Evolutionary conservation across 192 early-diverging fungal genomes (phyloP).

Genomic region (Coemansia erecta): DNA sequence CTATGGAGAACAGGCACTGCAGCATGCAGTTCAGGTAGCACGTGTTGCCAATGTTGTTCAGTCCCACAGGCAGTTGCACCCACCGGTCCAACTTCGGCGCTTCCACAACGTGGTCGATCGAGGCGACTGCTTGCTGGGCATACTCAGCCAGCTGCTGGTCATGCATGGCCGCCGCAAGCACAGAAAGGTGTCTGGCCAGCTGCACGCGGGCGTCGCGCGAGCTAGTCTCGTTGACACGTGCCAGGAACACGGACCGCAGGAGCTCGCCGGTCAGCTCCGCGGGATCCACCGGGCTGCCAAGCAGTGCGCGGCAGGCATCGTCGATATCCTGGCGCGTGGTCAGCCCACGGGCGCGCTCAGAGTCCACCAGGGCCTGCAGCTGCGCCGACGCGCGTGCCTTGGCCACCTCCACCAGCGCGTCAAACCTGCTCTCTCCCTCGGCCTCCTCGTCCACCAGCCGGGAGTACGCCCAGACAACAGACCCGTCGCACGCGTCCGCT

Average conservation of each 20-base stretch:
- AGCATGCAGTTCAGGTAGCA: conserved; percentile 88
- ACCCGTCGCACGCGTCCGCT: conserved; percentile 46
- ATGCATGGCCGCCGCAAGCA: conserved; percentile 24
- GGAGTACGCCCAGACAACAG: conserved; percentile 57
- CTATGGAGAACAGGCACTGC: conserved; percentile 70
- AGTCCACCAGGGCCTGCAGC: conserved; percentile 51
- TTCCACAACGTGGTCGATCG: conserved; percentile 1
- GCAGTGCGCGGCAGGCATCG: conserved; percentile 46
- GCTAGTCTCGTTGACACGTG: conserved; percentile 16
- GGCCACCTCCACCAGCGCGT: conserved; percentile 43
- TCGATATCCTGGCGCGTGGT: conserved; percentile 44
- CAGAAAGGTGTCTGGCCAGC: conserved; percentile 24
- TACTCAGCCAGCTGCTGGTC: conserved; percentile 23
- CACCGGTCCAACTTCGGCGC: conserved; percentile 27
- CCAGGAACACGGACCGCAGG: conserved; percentile 35
- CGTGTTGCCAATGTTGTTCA: conserved; percentile 82
- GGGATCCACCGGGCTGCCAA: conserved; percentile 42
- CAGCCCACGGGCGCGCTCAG: conserved; percentile 56
- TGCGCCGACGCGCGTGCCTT: conserved; percentile 30
- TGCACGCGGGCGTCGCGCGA: conserved; percentile 32
- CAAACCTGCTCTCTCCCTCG: conserved; percentile 38
- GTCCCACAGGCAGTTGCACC: conserved; percentile 62
- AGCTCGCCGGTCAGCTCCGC: conserved; percentile 27
- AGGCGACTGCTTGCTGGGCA: conserved; percentile 17
- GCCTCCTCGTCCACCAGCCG: conserved; percentile 52